phyloP scores from a whole-genome alignment of 768 basidiomycete genomes.

The Flagelloscypha sp. region DNA sequence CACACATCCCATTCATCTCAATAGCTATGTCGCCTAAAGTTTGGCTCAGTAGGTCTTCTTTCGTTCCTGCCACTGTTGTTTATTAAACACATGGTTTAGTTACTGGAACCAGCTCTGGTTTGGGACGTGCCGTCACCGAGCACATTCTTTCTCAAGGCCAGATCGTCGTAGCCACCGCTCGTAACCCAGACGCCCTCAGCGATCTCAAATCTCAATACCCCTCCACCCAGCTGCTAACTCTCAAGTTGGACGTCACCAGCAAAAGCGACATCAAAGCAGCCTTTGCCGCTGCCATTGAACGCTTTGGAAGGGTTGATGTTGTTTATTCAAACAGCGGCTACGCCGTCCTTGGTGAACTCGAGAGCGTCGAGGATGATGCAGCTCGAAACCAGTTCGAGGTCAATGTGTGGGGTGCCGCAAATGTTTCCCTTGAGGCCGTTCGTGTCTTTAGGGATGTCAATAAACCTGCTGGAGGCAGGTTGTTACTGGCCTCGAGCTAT shows the following conservation, averaged over 20 bases:
- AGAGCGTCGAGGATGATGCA: slow-evolving; percentile 11
- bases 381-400: slow-evolving; percentile 18
- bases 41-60: no score
- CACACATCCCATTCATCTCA: no score
- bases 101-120: slow-evolving; percentile 17
- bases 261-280: slow-evolving; percentile 13
- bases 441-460: no score
- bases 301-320: slow-evolving; percentile 13
- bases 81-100: no score
- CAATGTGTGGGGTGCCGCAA: slow-evolving; percentile 22
- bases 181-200: slow-evolving; percentile 9
- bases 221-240: no score
- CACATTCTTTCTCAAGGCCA: slow-evolving; percentile 13
- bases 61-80: no score
- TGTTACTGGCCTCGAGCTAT: no score
- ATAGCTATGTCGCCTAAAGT: no score
- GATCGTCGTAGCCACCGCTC: slow-evolving; percentile 13
- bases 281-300: slow-evolving; percentile 5
- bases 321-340: slow-evolving; percentile 14
- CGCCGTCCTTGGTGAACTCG: slow-evolving; percentile 15
- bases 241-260: no score
- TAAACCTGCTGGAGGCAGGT: no score
- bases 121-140: slow-evolving; percentile 13
- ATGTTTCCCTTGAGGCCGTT: no score
- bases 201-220: slow-evolving; percentile 9